phyloP scores from a whole-genome alignment of 495 filamentous ascomycete species.

The Sabuloglossum arenarium region DNA sequence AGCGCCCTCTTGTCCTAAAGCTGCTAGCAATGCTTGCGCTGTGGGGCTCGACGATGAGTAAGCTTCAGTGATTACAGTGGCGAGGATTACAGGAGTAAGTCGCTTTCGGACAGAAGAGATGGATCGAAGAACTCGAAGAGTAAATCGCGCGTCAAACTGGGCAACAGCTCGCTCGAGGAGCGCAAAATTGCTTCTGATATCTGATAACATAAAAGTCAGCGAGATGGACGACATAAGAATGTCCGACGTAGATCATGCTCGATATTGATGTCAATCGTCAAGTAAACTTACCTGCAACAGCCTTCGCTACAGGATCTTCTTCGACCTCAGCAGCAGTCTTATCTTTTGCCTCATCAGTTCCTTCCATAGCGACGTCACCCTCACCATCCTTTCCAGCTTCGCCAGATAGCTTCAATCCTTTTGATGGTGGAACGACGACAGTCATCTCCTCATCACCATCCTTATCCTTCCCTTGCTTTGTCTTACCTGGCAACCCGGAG shows the following conservation, averaged over 20 bases:
- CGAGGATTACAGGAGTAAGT: slow-evolving; percentile 58
- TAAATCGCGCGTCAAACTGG: slow-evolving; percentile 88
- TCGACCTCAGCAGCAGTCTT: slow-evolving; percentile 28
- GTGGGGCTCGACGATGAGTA: slow-evolving; percentile 44
- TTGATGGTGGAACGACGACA: slow-evolving; percentile 63
- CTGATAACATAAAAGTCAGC: slow-evolving; percentile 21
- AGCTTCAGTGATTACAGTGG: slow-evolving; percentile 60
- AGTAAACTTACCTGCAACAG: slow-evolving; percentile 30
- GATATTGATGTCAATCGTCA: slow-evolving; percentile 13
- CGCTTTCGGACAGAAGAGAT: slow-evolving; percentile 90
- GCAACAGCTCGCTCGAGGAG: slow-evolving; percentile 80
- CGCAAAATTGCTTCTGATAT: slow-evolving; percentile 84
- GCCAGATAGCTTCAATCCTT: slow-evolving; percentile 43
- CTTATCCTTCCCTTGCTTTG: slow-evolving; percentile 39
- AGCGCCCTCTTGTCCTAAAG: slow-evolving; percentile 37
- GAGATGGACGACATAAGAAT: background rate
- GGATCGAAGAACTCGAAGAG: slow-evolving; percentile 77
- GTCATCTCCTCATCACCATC: slow-evolving; percentile 72
- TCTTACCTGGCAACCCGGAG: slow-evolving; percentile 28
- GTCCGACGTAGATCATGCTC: slow-evolving; percentile 2
- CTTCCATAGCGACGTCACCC: slow-evolving; percentile 57
- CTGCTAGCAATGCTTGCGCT: slow-evolving; percentile 46
- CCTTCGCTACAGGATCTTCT: slow-evolving; percentile 39
- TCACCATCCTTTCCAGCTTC: slow-evolving; percentile 37
- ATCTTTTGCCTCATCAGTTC: slow-evolving; percentile 26